phyloP scores from a whole-genome alignment of 2,329 filamentous ascomycete species.

The Talaromyces sp. region DNA sequence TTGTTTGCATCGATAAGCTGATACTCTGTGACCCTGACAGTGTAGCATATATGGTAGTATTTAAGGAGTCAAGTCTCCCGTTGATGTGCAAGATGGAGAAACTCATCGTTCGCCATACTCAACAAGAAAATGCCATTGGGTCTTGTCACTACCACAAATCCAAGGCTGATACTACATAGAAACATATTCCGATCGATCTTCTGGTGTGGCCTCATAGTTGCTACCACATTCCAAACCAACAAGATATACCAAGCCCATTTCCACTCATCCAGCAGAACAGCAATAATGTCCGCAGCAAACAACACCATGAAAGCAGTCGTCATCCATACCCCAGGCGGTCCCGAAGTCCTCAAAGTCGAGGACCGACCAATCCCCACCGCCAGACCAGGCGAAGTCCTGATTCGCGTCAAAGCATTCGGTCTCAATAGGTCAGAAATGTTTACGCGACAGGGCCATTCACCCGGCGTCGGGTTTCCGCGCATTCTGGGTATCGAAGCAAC shows the following conservation, averaged over 20 bases:
- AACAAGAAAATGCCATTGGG: neutral
- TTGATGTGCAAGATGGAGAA: neutral
- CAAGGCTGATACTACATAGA: neutral
- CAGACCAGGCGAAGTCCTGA: slow-evolving; percentile 40
- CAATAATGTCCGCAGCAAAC: neutral
- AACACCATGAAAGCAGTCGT: slow-evolving; percentile 49
- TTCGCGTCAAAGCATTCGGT: slow-evolving; percentile 47
- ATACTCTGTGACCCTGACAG: too few species aligned
- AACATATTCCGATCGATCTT: neutral
- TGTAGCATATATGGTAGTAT: neutral
- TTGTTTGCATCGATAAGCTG: neutral
- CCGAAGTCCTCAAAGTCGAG: slow-evolving; percentile 43
- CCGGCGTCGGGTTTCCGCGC: slow-evolving; percentile 43
- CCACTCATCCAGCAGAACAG: neutral
- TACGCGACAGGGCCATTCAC: slow-evolving; percentile 48
- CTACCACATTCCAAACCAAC: neutral
- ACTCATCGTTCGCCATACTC: neutral
- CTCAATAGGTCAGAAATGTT: slow-evolving; percentile 50
- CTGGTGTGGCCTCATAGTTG: neutral
- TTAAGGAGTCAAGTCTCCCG: neutral
- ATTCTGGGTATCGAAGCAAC: slow-evolving; percentile 51
- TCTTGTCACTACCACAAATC: neutral
- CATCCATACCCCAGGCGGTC: slow-evolving; percentile 40
- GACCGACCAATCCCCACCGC: slow-evolving; percentile 41
- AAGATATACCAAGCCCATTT: neutral